A percentile compares a stretch with the other conserved stretches of the same genome.
phyloP scores from a whole-genome alignment of 2,329 filamentous ascomycete genomes.

The Calonectria pauciramosa region DNA sequence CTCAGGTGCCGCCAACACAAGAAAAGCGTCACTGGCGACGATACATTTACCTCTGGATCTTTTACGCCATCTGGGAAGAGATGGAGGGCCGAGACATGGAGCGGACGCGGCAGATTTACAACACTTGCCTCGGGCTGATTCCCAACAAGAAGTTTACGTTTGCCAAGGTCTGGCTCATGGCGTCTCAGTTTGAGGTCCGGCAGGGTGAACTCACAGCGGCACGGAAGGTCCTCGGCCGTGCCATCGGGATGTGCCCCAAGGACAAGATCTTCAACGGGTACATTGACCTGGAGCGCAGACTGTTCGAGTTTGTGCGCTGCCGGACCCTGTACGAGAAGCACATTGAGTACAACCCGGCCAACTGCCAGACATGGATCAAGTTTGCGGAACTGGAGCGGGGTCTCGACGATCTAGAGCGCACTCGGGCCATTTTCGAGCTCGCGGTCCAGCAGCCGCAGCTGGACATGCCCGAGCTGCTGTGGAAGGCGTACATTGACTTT shows the following conservation, averaged over 20 bases:
- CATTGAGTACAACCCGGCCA: constrained; percentile 90
- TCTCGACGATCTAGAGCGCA: constrained; percentile 89
- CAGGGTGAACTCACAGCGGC: constrained; percentile 85
- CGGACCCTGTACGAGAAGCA: constrained; percentile 94
- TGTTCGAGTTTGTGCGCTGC: constrained; percentile 95
- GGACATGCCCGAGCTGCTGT: constrained; percentile 97
- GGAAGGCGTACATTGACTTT: constrained; percentile 99
- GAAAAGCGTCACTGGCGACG: constrained; percentile 98
- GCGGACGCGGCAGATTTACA: constrained; percentile 90
- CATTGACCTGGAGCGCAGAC: constrained; percentile 89
- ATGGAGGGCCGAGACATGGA: constrained; percentile 83
- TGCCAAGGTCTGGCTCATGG: constrained; percentile 94
- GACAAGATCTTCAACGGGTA: constrained; percentile 96
- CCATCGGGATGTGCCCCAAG: constrained; percentile 95
- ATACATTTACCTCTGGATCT: constrained; percentile 98
- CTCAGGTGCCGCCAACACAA: constrained; percentile 93
- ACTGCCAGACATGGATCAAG: constrained; percentile 95
- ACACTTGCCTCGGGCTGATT: constrained; percentile 86
- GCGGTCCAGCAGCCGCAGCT: constrained; percentile 85
- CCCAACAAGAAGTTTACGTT: constrained; percentile 98
- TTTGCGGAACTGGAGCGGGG: constrained; percentile 95
- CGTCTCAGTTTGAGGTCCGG: constrained; percentile 92
- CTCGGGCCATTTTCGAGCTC: constrained; percentile 92
- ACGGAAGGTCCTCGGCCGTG: constrained; percentile 89
- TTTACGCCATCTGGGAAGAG: constrained; percentile 97